Evolutionary conservation across 495 filamentous ascomycete genomes (phyloP).

Genomic region (Friedmanniomyces simplex): DNA sequence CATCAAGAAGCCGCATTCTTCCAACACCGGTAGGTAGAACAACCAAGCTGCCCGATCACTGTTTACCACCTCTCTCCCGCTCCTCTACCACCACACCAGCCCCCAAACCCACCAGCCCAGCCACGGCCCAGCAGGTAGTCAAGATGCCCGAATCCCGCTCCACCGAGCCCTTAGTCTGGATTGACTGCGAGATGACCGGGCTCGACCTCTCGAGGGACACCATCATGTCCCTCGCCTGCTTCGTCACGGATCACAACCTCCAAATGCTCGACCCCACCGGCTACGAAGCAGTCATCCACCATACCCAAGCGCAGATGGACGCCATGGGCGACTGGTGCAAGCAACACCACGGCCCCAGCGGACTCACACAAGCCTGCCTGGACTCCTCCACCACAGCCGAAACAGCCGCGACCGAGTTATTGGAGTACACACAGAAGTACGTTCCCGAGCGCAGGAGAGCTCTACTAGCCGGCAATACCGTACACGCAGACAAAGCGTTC

Average conservation of each 20-base stretch:
- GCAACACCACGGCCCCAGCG: conserved; percentile 56
- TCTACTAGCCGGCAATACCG: conserved; percentile 80
- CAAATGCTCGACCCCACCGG: conserved; percentile 65
- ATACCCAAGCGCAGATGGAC: conserved; percentile 57
- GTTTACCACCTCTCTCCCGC: too few species aligned
- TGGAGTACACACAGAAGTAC: conserved; percentile 64
- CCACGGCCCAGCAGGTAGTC: not conserved
- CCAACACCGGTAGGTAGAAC: too few species aligned
- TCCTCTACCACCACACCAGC: too few species aligned
- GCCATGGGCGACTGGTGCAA: conserved; percentile 67
- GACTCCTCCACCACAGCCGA: conserved; percentile 61
- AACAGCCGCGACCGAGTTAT: conserved; percentile 59
- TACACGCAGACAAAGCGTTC: conserved; percentile 83
- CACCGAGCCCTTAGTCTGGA: conserved; percentile 64
- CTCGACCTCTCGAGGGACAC: conserved; percentile 66
- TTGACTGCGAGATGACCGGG: conserved; percentile 98
- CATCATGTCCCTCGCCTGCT: conserved; percentile 89
- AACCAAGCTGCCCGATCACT: too few species aligned
- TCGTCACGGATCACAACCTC: conserved; percentile 73
- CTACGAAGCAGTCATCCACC: conserved; percentile 72
- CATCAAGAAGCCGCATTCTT: too few species aligned
- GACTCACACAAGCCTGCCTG: conserved; percentile 68
- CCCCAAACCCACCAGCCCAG: too few species aligned
- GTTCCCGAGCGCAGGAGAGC: conserved; percentile 54
- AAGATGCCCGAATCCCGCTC: conserved; percentile 34